Evolutionary conservation across 2,329 filamentous ascomycete genomes (phyloP).

Genomic region (Cercospora brassicicola): DNA sequence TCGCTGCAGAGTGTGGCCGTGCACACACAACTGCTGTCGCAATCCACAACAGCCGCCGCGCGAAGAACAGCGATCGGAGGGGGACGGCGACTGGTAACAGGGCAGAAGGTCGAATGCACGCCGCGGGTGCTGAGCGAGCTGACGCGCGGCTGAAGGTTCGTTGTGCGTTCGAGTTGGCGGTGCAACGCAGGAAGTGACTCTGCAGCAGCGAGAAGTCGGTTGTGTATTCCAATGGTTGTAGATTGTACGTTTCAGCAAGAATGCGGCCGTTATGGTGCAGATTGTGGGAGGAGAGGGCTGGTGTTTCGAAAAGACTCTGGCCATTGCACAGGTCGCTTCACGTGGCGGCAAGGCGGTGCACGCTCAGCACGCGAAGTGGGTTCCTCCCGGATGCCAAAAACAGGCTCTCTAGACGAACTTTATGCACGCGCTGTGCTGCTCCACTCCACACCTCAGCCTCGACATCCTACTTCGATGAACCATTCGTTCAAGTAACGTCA

Average conservation of each 20-base stretch:
- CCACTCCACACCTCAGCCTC: background rate
- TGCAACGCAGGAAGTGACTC: background rate
- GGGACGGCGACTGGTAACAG: slow-evolving; percentile 12
- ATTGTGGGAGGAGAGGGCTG: background rate
- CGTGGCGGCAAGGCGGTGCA: slow-evolving; percentile 1
- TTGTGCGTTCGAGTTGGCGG: background rate
- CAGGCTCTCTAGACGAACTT: background rate
- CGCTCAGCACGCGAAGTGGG: background rate
- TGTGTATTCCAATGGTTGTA: background rate
- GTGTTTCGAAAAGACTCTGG: background rate
- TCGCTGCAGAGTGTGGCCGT: slow-evolving; percentile 10
- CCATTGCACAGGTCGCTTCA: background rate
- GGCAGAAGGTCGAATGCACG: background rate
- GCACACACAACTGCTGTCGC: slow-evolving; percentile 9
- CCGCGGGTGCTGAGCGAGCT: slow-evolving; percentile 11
- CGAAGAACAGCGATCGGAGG: slow-evolving; percentile 12
- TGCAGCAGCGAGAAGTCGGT: background rate
- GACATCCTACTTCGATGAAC: background rate
- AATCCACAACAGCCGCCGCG: background rate
- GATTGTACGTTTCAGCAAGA: background rate
- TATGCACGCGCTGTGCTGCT: background rate
- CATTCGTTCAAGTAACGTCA: background rate
- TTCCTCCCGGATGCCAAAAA: background rate
- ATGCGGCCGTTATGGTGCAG: background rate
- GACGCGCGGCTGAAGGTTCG: slow-evolving; percentile 1